phyloP scores from a whole-genome alignment of 169 alveolate genomes.

The Ichthyophthirius multifiliis region DNA sequence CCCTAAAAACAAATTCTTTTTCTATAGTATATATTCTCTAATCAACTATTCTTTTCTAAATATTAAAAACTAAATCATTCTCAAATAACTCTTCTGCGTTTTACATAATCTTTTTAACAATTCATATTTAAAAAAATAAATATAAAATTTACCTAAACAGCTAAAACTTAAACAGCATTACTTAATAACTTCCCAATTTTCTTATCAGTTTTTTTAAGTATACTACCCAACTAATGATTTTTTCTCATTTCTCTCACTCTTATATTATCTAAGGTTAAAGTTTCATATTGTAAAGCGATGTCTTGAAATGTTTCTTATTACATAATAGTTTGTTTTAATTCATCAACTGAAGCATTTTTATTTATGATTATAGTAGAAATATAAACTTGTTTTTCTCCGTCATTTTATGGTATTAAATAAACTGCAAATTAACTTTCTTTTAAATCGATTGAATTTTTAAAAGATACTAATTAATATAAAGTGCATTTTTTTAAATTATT shows the following conservation, averaged over 20 bases:
- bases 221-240: background rate
- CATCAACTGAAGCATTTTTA: background rate
- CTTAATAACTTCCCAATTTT: background rate
- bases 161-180: background rate
- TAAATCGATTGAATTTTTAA: background rate
- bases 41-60: background rate
- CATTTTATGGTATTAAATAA: background rate
- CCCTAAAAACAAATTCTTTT: background rate
- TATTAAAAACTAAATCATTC: background rate
- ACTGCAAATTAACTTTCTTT: background rate
- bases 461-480: background rate
- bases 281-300: background rate
- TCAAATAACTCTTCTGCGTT: background rate
- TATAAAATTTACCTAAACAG: background rate
- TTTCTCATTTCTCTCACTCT: constrained; percentile 4
- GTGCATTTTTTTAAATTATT: background rate
- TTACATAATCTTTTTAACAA: background rate
- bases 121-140: no score
- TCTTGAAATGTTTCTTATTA: background rate
- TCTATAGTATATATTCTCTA: background rate
- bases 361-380: background rate
- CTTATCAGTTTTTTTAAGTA: background rate
- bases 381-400: background rate
- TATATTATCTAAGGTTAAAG: background rate
- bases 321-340: background rate